Percentiles rank a stretch among this genome's conserved stretches.
These are phyloP conservation scores for Spencermartinsiella ligniputridi DNA, from an alignment of 1,139 yeast species.

Conservation along the genomic window DNA sequence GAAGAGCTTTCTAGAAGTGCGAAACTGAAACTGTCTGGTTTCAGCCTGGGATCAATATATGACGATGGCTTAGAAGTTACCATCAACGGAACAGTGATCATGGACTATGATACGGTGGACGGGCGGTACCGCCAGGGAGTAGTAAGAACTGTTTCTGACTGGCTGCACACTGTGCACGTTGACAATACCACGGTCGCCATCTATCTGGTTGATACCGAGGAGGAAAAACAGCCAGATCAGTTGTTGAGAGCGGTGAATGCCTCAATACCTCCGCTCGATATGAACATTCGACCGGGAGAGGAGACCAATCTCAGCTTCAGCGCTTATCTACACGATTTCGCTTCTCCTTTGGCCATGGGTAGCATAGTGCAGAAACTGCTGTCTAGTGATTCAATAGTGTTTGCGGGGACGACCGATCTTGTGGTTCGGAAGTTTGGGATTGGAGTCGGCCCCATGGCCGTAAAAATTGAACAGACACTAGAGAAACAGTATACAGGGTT, in stretches of 20 bases:
- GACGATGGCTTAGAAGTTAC: constrained; percentile 18
- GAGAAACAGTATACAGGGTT: constrained; percentile 5
- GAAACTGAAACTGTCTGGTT: constrained; percentile 12
- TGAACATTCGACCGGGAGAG: constrained; percentile 17
- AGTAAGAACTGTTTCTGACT: constrained; percentile 13
- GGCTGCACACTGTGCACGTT: constrained; percentile 13
- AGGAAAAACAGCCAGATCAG: constrained; percentile 4
- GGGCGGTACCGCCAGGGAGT: constrained; percentile 16
- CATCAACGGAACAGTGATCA: constrained; percentile 15
- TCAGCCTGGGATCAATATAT: constrained; percentile 15
- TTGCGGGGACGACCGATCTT: constrained; percentile 18
- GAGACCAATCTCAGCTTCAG: constrained; percentile 22
- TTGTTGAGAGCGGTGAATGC: constrained; percentile 20
- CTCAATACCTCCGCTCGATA: constrained; percentile 20
- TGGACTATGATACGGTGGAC: constrained; percentile 16
- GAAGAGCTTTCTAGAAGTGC: constrained; percentile 21
- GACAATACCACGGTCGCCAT: constrained; percentile 16
- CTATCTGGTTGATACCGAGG: constrained; percentile 10
- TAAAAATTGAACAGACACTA: constrained; percentile 18
- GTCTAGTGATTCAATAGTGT: constrained; percentile 18
- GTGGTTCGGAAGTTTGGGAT: constrained; percentile 19
- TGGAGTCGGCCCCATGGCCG: constrained; percentile 21
- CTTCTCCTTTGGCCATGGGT: constrained; percentile 21
- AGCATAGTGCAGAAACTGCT: constrained; percentile 20
- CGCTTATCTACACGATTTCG: constrained; percentile 24